These are phyloP conservation scores for Cordyceps cateniannulata DNA, from an alignment of 2,329 filamentous ascomycete species.

Conservation along the genomic window DNA sequence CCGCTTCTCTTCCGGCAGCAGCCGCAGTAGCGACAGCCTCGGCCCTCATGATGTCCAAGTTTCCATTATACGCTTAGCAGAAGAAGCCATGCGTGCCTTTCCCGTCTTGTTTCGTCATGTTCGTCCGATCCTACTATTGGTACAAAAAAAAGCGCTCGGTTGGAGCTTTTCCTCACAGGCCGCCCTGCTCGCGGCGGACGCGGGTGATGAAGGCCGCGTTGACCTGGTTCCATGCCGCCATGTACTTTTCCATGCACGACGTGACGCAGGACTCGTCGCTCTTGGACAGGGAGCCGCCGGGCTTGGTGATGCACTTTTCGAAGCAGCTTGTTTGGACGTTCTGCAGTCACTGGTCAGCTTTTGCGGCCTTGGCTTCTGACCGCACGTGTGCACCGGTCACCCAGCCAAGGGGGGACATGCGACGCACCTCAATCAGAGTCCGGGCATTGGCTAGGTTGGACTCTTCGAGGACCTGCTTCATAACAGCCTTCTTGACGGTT, in stretches of 20 bases:
- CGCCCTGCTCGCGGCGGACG: conserved; percentile 51
- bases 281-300: conserved; percentile 59
- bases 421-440: conserved; percentile 60
- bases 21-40: not conserved
- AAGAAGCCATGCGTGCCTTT: not conserved
- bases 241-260: conserved; percentile 80
- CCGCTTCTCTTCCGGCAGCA: not conserved
- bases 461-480: conserved; percentile 59
- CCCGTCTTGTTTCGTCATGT: not conserved
- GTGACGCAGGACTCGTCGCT: conserved; percentile 66
- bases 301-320: conserved; percentile 66
- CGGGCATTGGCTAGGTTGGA: conserved; percentile 62
- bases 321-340: conserved; percentile 81
- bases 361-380: not conserved
- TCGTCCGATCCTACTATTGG: conserved; percentile 1
- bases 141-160: not conserved
- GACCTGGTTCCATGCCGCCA: conserved; percentile 70
- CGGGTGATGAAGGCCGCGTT: conserved; percentile 61
- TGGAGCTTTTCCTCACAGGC: conserved; percentile 14
- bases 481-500: conserved; percentile 53
- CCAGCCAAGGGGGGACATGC: not conserved
- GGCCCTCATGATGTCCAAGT: not conserved
- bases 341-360: conserved; percentile 32
- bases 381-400: not conserved
- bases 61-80: not conserved